Evolutionary conservation across 176 grass and related monocot genomes (phyloP).

Genomic region (Cenchrus americanus): DNA sequence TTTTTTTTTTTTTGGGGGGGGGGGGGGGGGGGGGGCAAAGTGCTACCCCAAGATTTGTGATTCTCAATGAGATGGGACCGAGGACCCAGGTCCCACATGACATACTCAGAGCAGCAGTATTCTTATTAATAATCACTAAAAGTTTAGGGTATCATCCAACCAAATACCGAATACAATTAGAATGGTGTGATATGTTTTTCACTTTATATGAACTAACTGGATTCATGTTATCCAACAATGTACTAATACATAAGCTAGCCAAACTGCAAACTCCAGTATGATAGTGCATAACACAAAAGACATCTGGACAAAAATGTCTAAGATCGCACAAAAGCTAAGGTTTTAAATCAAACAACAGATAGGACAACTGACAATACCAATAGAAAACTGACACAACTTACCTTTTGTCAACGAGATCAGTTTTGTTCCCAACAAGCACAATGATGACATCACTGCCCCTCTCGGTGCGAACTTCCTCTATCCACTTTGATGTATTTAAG

Average conservation of each 20-base stretch:
- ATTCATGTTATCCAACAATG: not conserved
- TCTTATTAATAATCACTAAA: conserved; percentile 21
- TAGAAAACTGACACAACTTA: conserved; percentile 32
- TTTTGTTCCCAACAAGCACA: conserved; percentile 99
- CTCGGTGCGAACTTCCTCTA: conserved; percentile 97
- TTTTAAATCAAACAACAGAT: conserved; percentile 20
- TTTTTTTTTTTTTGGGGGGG: not conserved
- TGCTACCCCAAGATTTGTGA: not conserved
- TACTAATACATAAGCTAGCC: not conserved
- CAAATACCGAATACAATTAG: not conserved
- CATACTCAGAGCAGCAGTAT: not conserved
- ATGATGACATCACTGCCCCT: conserved; percentile 98
- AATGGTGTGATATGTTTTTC: not conserved
- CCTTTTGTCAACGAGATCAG: conserved; percentile 99
- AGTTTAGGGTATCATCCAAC: not conserved
- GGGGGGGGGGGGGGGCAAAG: no score
- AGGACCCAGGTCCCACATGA: not conserved
- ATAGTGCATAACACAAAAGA: not conserved
- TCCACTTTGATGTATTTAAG: conserved; percentile 99
- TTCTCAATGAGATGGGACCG: not conserved
- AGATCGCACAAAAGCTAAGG: not conserved
- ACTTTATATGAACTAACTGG: not conserved
- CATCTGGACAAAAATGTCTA: conserved; percentile 14
- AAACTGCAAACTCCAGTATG: not conserved
- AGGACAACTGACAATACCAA: not conserved